Conservation (phyloP, 78 protist species). For the Diacronema lutheri region DNA sequence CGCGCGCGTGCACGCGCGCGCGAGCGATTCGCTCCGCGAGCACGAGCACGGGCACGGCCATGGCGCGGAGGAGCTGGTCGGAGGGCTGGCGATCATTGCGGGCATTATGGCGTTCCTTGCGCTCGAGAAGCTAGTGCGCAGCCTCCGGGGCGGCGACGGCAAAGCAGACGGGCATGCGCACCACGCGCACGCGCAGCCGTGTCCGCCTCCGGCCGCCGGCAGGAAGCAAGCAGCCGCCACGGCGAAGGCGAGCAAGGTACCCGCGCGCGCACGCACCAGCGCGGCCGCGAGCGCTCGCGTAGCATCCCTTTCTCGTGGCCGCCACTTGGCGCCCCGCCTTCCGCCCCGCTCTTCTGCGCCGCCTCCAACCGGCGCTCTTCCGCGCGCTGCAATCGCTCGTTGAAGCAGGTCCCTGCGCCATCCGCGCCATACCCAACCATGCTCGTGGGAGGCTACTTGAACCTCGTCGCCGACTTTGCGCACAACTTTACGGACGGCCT, state of each 20-base stretch:
- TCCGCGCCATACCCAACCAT: background rate
- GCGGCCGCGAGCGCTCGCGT: background rate
- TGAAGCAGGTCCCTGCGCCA: background rate
- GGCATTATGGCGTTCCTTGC: slow-evolving; percentile 46
- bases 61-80: background rate
- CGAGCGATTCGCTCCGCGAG: slow-evolving; percentile 15
- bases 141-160: background rate
- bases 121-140: slow-evolving; percentile 49
- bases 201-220: background rate
- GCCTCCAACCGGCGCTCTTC: background rate
- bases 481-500: slow-evolving; percentile 76
- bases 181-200: slow-evolving; percentile 24
- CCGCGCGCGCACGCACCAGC: background rate
- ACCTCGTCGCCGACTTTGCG: slow-evolving; percentile 56
- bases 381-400: background rate
- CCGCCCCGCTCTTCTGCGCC: no score
- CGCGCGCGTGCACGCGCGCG: background rate
- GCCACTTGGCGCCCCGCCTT: no score
- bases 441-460: slow-evolving; percentile 25
- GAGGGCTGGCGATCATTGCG: slow-evolving; percentile 17
- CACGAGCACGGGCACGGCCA: slow-evolving; percentile 19
- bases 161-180: slow-evolving; percentile 14
- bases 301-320: no score
- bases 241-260: background rate
- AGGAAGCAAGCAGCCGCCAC: background rate